Conservation (phyloP, 2,329 filamentous ascomycete genomes). For the Paraphaeosphaeria sporulosa region DNA sequence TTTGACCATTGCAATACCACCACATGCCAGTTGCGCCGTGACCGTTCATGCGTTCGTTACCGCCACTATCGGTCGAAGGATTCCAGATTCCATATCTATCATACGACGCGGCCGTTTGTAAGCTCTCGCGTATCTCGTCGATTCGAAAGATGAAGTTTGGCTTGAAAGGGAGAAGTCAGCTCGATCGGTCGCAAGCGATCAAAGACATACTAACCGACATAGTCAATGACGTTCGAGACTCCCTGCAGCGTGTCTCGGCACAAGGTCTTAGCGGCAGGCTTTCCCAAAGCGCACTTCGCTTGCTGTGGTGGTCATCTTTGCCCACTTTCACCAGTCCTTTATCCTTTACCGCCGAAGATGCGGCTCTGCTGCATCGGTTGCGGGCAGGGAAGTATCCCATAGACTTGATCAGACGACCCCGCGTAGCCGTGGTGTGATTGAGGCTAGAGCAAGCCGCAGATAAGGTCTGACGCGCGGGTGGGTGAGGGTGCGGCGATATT, state of each 20-base stretch:
- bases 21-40: conserved; percentile 22
- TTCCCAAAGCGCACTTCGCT: conserved; percentile 18
- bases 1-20: conserved; percentile 26
- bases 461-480: conserved; percentile 35
- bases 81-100: conserved; percentile 25
- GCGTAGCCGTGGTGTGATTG: conserved; percentile 23
- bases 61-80: conserved; percentile 18
- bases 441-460: conserved; percentile 36
- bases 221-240: conserved; percentile 12
- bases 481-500: conserved; percentile 32
- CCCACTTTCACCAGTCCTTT: conserved; percentile 33
- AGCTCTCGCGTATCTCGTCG: conserved; percentile 33
- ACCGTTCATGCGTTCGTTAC: conserved; percentile 10
- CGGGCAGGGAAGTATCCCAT: conserved; percentile 18
- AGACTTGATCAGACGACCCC: conserved; percentile 36
- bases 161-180: conserved; percentile 16
- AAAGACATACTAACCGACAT: conserved; percentile 31
- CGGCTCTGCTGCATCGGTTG: conserved; percentile 40
- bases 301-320: conserved; percentile 14
- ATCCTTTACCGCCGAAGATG: conserved; percentile 32
- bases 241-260: conserved; percentile 6
- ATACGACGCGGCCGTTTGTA: not conserved
- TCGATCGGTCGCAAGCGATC: not conserved
- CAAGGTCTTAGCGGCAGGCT: conserved; percentile 1
- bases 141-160: conserved; percentile 35